These are phyloP conservation scores for Colletotrichum viniferum DNA, from an alignment of 2,329 filamentous ascomycete species.

Conservation along the genomic window DNA sequence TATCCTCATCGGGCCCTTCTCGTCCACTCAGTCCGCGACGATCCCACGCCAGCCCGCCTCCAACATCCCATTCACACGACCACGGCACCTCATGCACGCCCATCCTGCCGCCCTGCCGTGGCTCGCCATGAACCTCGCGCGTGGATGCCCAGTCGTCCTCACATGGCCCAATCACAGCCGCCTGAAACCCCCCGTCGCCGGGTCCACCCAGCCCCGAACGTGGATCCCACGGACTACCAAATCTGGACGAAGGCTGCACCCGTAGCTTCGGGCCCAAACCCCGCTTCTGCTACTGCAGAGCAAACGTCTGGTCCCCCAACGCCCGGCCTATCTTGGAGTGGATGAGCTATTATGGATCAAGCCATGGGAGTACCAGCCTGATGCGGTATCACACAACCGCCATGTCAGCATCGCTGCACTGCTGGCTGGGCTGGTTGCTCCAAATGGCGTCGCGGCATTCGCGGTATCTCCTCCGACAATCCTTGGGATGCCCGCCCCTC, in stretches of 20 bases:
- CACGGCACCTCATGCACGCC: slow-evolving; percentile 10
- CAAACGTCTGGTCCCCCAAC: not conserved
- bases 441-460: slow-evolving; percentile 1
- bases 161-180: slow-evolving; percentile 8
- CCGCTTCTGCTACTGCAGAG: not conserved
- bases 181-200: not conserved
- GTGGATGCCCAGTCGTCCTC: not conserved
- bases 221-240: not conserved
- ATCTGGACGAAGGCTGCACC: not conserved
- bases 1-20: not conserved
- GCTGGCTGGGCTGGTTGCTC: not conserved
- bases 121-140: not conserved
- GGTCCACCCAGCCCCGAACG: slow-evolving; percentile 5
- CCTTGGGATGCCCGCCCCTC: not conserved
- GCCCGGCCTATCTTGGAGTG: not conserved
- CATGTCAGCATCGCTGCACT: slow-evolving; percentile 6
- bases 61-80: slow-evolving; percentile 15
- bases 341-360: slow-evolving; percentile 1
- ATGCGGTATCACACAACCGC: slow-evolving; percentile 11
- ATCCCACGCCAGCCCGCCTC: not conserved
- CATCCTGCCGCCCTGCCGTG: slow-evolving; percentile 12
- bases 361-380: slow-evolving; percentile 1
- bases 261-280: slow-evolving; percentile 6
- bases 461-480: slow-evolving; percentile 1
- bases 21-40: slow-evolving; percentile 13